Evolutionary conservation across 805 yeast species (phyloP), one percentile per base, ranked within the genome.

Genomic region (Scheffersomyces ergatensis): DNA sequence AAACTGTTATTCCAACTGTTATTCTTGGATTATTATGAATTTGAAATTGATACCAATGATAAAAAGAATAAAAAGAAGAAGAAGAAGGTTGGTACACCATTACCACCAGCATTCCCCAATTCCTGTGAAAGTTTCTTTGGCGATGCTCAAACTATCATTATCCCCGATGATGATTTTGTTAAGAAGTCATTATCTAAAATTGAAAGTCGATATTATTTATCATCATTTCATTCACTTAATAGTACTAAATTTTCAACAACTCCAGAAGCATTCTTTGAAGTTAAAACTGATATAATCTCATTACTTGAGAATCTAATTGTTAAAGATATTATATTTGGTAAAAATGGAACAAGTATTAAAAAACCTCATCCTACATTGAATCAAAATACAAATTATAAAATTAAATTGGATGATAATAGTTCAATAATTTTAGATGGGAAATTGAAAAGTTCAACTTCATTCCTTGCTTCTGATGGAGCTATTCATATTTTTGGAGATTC

Each of bases 121-220:
- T 31, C 58, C 5, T 70, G 75, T 50, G 53, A 49, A 19, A 51
- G 51, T 12, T 62, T 63, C 39, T 42, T 67, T 24, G 38, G 45
- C 11, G 47, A 51, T 7, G 51, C 49, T 1, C 48, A 56, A 12
- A 65, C 74, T 2, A 29, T 67, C 2, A 50, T 70, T 17, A 27
- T 70, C 2, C 75, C 74, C 11, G 51, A 65, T 1, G 70, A 70
- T 39, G 53, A 50, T 6, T 51, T 44, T 34, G 44, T 68, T 1
- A 32, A 45, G 2, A 23, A 45, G 2, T 55, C 69, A 8, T 41
- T 70, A 26, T 52, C 63, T 45, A 52, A 48, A 3, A 36, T 64
- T 36, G 58, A 63, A 21, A 34, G 30, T 6, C 33, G 46, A 29
- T 70, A 69, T 43, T 67, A 62, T 47, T 39, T 57, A 3, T 46